Base-by-base conservation (phyloP, 345 rosid genomes). In the Euphorbia tirucalli region DNA sequence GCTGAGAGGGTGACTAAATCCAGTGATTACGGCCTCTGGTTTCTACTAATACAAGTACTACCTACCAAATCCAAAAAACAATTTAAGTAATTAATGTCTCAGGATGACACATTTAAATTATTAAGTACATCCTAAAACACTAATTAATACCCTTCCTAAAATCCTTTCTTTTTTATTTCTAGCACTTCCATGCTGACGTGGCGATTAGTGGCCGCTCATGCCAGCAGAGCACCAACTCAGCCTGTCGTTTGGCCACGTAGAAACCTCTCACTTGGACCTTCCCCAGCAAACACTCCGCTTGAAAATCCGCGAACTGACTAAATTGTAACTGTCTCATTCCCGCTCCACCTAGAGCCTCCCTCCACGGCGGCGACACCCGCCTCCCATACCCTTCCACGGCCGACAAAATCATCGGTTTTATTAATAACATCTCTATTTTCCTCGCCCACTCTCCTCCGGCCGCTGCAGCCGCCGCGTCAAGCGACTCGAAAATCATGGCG, bases 211-310 rank as follows among this genome's bases (percentile, higher is more conserved):
- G 87, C 54, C 91, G 81, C 18, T 92, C 90, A 2, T 81, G 93
- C 98, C 99, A 93, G 80, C 91, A 96, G 74, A 96, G 93, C 84
- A 93, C 87, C 84, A 96, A 77, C 77, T 96, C 98, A 32, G 88
- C 86, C 21, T 88, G 90, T 6, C 88, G 88, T 85, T 85, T 96
- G 0, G 87, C 98, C 87, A 91, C 98, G 82, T 84, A 85, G 92
- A 96, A 96, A 9, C 98, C 99, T 74, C 86, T 76, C 46, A 84
- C 93, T 58, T 87, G 92, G 28, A 93, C 86, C 75, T 85, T 90
- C 72, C 89, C 86, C 48, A 93, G 64, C 81, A 96, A 78, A 74
- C 78, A 83, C 85, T 91, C 92, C 0, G 96, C 98, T 74, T 88
- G 98, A 61, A 78, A 87, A 41, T 88, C 92, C 16, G 98, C 98